phyloP scores from a whole-genome alignment of 768 basidiomycete species.

The Leccinellum luteum region DNA sequence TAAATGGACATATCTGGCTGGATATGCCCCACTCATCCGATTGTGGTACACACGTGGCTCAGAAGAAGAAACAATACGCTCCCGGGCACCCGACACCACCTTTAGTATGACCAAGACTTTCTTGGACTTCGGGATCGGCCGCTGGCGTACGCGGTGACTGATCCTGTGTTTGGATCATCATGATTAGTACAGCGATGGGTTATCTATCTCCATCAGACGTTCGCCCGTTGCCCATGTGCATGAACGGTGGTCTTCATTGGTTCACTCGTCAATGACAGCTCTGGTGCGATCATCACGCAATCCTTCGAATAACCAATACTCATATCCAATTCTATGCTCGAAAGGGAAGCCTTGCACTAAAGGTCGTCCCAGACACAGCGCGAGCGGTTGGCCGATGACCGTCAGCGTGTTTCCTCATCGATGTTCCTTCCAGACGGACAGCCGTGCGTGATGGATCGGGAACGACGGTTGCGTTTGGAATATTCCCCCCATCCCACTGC shows the following conservation, averaged over 20 bases:
- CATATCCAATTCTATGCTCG: neutral
- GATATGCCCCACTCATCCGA: neutral
- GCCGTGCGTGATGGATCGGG: neutral
- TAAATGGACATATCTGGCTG: neutral
- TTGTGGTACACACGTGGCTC: neutral
- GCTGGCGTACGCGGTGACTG: neutral
- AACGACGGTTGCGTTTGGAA: neutral
- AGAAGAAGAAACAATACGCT: neutral
- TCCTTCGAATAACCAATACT: conserved; percentile 1
- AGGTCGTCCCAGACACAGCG: neutral
- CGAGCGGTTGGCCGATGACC: neutral
- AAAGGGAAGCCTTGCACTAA: neutral
- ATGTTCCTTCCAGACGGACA: neutral
- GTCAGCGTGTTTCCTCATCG: neutral
- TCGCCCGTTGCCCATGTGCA: conserved; percentile 1
- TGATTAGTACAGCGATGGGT: neutral
- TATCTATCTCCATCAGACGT: conserved; percentile 7
- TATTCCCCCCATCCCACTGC: neutral
- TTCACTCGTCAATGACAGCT: neutral
- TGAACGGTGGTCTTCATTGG: neutral
- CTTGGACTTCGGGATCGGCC: neutral
- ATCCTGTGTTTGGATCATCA: neutral
- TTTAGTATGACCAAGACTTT: neutral
- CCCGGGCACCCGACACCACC: conserved; percentile 6
- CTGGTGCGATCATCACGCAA: conserved; percentile 11